A percentile compares a stretch with the other conserved stretches of the same genome.
phyloP scores from a whole-genome alignment of 2,329 filamentous ascomycete genomes.

The Phymatotrichopsis omnivora region DNA sequence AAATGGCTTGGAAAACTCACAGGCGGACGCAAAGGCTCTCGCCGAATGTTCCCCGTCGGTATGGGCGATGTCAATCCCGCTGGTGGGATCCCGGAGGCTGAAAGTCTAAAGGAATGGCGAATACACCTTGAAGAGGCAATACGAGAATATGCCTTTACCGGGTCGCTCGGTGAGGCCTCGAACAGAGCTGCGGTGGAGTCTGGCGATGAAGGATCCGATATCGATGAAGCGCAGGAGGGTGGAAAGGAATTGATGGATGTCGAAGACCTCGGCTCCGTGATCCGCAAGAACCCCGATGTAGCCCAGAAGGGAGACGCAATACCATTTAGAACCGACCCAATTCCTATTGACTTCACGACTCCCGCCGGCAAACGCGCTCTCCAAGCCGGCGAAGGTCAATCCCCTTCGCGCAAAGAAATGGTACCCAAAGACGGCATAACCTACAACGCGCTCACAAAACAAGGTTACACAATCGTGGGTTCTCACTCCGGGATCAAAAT shows the following conservation, averaged over 20 bases:
- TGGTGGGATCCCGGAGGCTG: slow-evolving; percentile 39
- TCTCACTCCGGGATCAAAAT: slow-evolving; percentile 95
- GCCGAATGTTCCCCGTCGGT: slow-evolving; percentile 61
- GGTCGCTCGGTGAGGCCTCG: slow-evolving; percentile 50
- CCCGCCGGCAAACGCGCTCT: slow-evolving; percentile 41
- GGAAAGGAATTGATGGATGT: slow-evolving; percentile 29
- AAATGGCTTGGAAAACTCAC: slow-evolving; percentile 97
- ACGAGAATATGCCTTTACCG: slow-evolving; percentile 45
- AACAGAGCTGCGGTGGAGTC: slow-evolving; percentile 35
- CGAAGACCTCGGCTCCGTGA: slow-evolving; percentile 30
- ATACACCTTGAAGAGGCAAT: slow-evolving; percentile 64
- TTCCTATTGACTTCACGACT: slow-evolving; percentile 82
- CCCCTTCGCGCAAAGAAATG: slow-evolving; percentile 67
- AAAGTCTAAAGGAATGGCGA: slow-evolving; percentile 66
- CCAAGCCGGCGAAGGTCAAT: slow-evolving; percentile 33
- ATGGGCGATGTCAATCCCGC: slow-evolving; percentile 79
- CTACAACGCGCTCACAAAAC: slow-evolving; percentile 79
- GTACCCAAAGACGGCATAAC: slow-evolving; percentile 85
- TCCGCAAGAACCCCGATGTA: slow-evolving; percentile 48
- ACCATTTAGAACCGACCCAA: slow-evolving; percentile 37
- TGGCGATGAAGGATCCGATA: slow-evolving; percentile 28
- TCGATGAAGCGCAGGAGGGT: slow-evolving; percentile 24
- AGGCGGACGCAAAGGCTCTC: slow-evolving; percentile 60
- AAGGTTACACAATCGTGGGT: slow-evolving; percentile 91
- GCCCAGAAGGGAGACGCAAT: slow-evolving; percentile 11